phyloP scores from a whole-genome alignment of 257 asterid species.

The Primulina tabacum region DNA sequence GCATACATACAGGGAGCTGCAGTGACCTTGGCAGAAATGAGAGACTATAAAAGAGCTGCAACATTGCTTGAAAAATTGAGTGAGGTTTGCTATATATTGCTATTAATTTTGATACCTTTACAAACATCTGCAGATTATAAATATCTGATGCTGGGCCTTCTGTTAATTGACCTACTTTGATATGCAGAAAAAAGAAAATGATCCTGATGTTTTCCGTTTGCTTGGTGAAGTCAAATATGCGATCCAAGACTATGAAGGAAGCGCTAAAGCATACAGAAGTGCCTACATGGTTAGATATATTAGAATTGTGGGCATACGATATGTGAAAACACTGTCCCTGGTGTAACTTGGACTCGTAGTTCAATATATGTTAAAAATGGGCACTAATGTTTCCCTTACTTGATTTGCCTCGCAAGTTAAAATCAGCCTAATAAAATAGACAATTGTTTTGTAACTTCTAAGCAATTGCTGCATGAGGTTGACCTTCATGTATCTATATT shows the following conservation, averaged over 20 bases:
- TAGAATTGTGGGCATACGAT: slow-evolving; percentile 4
- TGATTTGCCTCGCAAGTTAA: neutral
- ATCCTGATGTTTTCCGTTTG: slow-evolving; percentile 83
- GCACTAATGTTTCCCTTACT: neutral
- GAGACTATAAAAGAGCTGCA: slow-evolving; percentile 70
- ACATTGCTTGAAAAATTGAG: slow-evolving; percentile 67
- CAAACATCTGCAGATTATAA: slow-evolving; percentile 17
- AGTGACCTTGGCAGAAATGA: slow-evolving; percentile 76
- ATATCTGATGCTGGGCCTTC: slow-evolving; percentile 18
- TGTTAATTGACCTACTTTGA: slow-evolving; percentile 20
- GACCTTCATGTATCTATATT: neutral
- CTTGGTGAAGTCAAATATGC: slow-evolving; percentile 93
- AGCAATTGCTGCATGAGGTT: neutral
- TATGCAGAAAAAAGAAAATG: slow-evolving; percentile 64
- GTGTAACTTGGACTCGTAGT: neutral
- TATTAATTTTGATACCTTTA: slow-evolving; percentile 18
- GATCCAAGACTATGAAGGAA: slow-evolving; percentile 80
- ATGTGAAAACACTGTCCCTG: slow-evolving; percentile 10
- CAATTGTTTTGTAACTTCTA: neutral
- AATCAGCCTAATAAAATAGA: neutral
- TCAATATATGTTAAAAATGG: neutral
- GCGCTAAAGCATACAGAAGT: slow-evolving; percentile 69
- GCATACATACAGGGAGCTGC: slow-evolving; percentile 41
- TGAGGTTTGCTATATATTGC: slow-evolving; percentile 48
- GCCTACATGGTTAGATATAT: slow-evolving; percentile 60